Base-by-base conservation (phyloP, 2,329 filamentous ascomycete genomes). In the Cryphonectria japonica region DNA sequence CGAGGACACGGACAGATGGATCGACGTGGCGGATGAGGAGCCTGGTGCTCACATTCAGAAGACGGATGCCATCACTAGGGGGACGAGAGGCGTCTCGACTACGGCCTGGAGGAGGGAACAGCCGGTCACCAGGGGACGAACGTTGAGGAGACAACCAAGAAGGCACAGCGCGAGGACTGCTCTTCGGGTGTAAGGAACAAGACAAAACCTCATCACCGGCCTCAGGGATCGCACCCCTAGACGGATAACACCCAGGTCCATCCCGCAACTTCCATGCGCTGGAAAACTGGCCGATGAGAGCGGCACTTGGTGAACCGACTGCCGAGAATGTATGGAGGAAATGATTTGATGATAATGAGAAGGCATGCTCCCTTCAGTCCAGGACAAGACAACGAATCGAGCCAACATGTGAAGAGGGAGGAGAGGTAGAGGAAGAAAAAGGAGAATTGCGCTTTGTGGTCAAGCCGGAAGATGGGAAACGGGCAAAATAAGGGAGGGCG, bases 131-230 rank as follows among this genome's bases (percentile, higher is more conserved):
- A 60, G 71, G n/a, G 71, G 71, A 13, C 69, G 71, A 11, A 63
- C 71, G 52, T 69, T 71, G 62, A 71, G 71, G 69, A 71, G 71
- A 65, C 54, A 66, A 57, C 41, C 52, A 4, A 66, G 66, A 63
- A 66, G 67, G 39, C 52, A 69, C 8, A 41, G 50, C 11, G 43
- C 70, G n/a, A 60, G 57, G 39, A 66, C 70, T 16, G 29, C 66
- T n/a, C 63, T 71, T 19, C 70, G 70, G 29, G 54, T 71, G 57
- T 69, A 41, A 34, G 43, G 62, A 4, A 9, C 52, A 8, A 39
- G 57, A 43, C 62, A 65, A 37, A 37, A 13, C 41, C 63, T 32
- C 54, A 16, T 22, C 61, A 62, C 46, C 46, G 29, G 43, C 61
- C 37, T 59, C 67, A 22, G 19, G 19, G 16, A 8, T 50, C 60